phyloP scores from a whole-genome alignment of 2,329 filamentous ascomycete genomes.

The Botryotinia calthae region DNA sequence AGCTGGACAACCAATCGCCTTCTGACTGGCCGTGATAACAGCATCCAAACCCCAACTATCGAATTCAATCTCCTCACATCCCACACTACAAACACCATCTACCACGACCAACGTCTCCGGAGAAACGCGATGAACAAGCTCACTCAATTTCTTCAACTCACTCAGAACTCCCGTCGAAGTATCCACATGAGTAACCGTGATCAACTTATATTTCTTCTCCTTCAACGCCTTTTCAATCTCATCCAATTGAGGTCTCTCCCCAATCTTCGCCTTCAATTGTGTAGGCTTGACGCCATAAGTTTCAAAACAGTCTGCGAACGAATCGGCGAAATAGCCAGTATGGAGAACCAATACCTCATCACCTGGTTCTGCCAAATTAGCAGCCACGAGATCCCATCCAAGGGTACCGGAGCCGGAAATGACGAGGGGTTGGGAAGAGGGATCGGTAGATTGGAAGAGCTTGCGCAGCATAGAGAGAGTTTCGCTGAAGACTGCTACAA shows the following conservation, averaged over 20 bases:
- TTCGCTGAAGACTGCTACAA: slow-evolving; percentile 89
- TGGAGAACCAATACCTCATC: slow-evolving; percentile 91
- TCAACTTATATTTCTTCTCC: slow-evolving; percentile 87
- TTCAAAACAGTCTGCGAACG: slow-evolving; percentile 86
- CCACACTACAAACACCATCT: slow-evolving; percentile 96
- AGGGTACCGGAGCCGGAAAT: slow-evolving; percentile 93
- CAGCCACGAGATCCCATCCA: slow-evolving; percentile 94
- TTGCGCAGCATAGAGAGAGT: slow-evolving; percentile 83
- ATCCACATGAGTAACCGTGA: slow-evolving; percentile 96
- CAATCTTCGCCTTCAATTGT: slow-evolving; percentile 85
- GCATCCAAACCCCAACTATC: slow-evolving; percentile 92
- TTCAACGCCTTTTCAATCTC: slow-evolving; percentile 87
- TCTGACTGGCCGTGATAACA: slow-evolving; percentile 92
- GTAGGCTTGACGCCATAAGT: slow-evolving; percentile 89
- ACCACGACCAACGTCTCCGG: slow-evolving; percentile 90
- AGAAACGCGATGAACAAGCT: slow-evolving; percentile 80
- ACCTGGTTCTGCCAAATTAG: slow-evolving; percentile 84
- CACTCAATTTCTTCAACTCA: slow-evolving; percentile 80
- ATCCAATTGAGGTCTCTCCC: slow-evolving; percentile 78
- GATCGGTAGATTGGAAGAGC: slow-evolving; percentile 86
- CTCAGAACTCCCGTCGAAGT: slow-evolving; percentile 95
- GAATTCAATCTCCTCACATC: slow-evolving; percentile 92
- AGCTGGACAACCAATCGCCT: slow-evolving; percentile 93
- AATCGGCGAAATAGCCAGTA: slow-evolving; percentile 96
- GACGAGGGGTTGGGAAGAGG: slow-evolving; percentile 84